Evolutionary conservation across 331 rosid genomes (phyloP).

Genomic region (Cucumis variabilis): DNA sequence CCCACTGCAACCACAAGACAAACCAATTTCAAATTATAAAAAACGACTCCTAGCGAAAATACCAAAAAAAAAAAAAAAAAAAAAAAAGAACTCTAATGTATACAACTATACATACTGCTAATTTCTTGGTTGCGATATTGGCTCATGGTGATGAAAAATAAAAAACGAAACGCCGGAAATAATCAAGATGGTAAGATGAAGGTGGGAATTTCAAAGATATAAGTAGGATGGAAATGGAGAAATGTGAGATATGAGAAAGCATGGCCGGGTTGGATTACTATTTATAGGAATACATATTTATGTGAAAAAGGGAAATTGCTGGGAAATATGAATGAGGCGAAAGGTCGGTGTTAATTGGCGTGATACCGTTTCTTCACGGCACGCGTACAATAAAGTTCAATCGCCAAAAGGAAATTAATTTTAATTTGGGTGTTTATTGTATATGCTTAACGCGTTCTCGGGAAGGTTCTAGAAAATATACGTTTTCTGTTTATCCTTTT

Average conservation of each 20-base stretch:
- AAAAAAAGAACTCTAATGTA: too few species aligned
- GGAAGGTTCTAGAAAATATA: background rate
- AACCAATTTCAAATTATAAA: background rate
- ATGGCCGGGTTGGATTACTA: background rate
- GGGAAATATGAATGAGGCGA: background rate
- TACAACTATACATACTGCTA: background rate
- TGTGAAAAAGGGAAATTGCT: slow-evolving; percentile 6
- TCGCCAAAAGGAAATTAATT: background rate
- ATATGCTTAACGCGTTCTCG: background rate
- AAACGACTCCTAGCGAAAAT: too few species aligned
- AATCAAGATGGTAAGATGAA: background rate
- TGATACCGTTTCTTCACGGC: background rate
- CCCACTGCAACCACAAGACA: background rate
- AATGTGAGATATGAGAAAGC: background rate
- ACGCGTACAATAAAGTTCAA: background rate
- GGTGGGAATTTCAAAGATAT: background rate
- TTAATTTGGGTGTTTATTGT: background rate
- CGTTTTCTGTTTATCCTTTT: background rate
- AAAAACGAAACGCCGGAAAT: background rate
- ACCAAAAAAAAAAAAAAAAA: too few species aligned
- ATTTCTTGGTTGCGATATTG: slow-evolving; percentile 1
- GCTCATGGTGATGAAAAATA: background rate
- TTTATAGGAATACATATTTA: background rate
- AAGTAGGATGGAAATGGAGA: background rate
- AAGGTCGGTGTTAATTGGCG: background rate